These are phyloP conservation scores for Byssothecium circinans DNA, from an alignment of 2,329 filamentous ascomycete species.

Conservation along the genomic window DNA sequence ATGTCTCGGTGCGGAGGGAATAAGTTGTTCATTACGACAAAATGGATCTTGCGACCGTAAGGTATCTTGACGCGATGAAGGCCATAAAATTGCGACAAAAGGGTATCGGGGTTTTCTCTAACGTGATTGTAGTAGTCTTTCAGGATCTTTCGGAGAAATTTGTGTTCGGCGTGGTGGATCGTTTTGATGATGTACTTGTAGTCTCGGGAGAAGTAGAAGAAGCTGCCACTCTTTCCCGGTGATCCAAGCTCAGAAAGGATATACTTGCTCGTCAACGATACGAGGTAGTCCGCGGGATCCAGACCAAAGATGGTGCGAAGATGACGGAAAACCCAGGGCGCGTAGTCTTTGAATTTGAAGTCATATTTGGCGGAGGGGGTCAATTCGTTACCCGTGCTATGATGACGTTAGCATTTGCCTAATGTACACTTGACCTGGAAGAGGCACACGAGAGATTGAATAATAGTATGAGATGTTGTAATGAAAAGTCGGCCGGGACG, in stretches of 20 bases:
- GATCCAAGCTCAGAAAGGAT: constrained; percentile 96
- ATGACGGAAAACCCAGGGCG: constrained; percentile 98
- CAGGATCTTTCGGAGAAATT: constrained; percentile 79
- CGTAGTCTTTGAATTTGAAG: constrained; percentile 99
- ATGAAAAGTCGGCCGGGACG: constrained; percentile 43
- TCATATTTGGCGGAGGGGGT: constrained; percentile 98
- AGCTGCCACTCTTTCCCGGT: constrained; percentile 96
- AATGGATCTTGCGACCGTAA: constrained; percentile 97
- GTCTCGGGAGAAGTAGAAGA: constrained; percentile 99
- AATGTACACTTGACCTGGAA: constrained; percentile 17
- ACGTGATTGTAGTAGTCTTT: constrained; percentile 95
- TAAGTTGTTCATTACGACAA: constrained; percentile 99
- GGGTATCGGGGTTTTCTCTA: constrained; percentile 88
- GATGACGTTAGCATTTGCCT: constrained; percentile 34
- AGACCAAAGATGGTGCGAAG: constrained; percentile 84
- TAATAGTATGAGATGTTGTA: constrained; percentile 12
- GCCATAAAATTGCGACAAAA: constrained; percentile 97
- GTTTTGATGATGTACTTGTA: constrained; percentile 99
- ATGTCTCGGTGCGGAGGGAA: constrained; percentile 98
- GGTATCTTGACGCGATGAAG: constrained; percentile 97
- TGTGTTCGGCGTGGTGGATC: constrained; percentile 93
- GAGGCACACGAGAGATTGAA: constrained; percentile 10
- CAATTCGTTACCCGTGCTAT: constrained; percentile 89
- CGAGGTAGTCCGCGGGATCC: constrained; percentile 95
- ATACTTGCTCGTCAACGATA: constrained; percentile 98